Percentiles rank a stretch among this genome's conserved stretches.
Evolutionary conservation across 345 rosid species (phyloP).

Genomic region (Eucalyptus shirleyi): DNA sequence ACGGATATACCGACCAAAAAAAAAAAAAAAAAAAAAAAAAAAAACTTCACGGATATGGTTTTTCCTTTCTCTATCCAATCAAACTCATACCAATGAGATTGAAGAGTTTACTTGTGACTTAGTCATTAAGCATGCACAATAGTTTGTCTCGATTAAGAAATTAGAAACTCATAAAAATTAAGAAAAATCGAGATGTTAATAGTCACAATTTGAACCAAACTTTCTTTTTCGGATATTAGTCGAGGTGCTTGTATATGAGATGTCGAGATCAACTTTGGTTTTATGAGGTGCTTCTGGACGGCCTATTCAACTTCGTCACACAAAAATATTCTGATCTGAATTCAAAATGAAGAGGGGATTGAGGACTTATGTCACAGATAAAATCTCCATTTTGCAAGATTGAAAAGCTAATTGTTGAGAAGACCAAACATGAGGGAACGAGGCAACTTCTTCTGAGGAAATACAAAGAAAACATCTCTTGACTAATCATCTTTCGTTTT

Average conservation of each 20-base stretch:
- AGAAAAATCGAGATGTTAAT: not conserved
- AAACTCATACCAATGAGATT: not conserved
- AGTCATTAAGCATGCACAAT: not conserved
- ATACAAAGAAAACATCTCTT: too few species aligned
- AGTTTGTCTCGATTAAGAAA: not conserved
- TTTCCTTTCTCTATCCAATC: not conserved
- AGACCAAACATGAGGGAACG: not conserved
- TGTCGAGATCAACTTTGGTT: not conserved
- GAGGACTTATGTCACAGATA: rapidly evolving
- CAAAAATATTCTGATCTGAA: not conserved
- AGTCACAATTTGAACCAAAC: rapidly evolving
- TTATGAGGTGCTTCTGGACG: rapidly evolving
- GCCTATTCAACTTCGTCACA: not conserved
- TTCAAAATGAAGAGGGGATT: rapidly evolving
- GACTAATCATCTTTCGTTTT: rapidly evolving
- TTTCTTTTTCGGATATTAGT: not conserved
- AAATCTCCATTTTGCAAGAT: not conserved
- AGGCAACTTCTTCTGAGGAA: not conserved
- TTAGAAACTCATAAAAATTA: not conserved
- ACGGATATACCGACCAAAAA: not conserved
- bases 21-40: too few species aligned
- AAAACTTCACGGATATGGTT: not conserved
- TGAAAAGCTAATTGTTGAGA: not conserved
- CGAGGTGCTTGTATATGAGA: not conserved
- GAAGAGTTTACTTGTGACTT: not conserved